A percentile compares a stretch with the other conserved stretches of the same genome.
Conservation (phyloP, 2,329 filamentous ascomycete species). For the Trichoderma sp. region DNA sequence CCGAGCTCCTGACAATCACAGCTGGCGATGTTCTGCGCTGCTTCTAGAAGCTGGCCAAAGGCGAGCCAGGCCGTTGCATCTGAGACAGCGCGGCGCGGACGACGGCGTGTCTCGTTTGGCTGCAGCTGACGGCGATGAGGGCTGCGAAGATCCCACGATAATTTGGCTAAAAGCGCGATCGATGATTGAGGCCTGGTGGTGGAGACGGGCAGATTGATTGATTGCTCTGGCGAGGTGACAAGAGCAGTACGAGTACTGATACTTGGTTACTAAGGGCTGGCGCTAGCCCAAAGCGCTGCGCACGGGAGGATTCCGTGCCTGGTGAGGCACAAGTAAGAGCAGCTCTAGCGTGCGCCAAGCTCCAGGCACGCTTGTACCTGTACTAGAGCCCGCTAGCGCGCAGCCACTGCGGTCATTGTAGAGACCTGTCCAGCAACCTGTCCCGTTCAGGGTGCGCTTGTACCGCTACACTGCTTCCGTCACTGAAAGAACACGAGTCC, state of each 20-base stretch:
- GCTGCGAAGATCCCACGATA: constrained; percentile 13
- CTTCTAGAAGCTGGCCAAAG: constrained; percentile 7
- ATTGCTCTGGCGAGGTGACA: neutral
- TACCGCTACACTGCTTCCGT: neutral
- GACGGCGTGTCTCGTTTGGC: constrained; percentile 21
- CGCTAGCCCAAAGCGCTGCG: constrained; percentile 1
- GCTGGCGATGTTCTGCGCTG: neutral
- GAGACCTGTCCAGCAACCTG: neutral
- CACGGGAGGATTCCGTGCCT: constrained; percentile 21
- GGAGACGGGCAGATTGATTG: neutral
- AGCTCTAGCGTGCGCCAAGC: constrained; percentile 16
- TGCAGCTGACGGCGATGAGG: constrained; percentile 1
- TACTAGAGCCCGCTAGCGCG: neutral
- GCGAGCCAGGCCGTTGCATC: neutral
- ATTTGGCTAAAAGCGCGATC: constrained; percentile 14
- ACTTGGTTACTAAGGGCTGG: neutral
- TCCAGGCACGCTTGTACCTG: constrained; percentile 12
- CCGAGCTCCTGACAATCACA: constrained; percentile 18
- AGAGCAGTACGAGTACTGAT: neutral
- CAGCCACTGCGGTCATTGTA: neutral
- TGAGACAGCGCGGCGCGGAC: constrained; percentile 13
- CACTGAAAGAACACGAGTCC: neutral
- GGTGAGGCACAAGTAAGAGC: constrained; percentile 5
- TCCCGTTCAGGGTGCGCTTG: neutral
- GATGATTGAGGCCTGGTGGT: constrained; percentile 18